These are phyloP conservation scores for Dispira simplex DNA, from an alignment of 192 early-diverging fungal genomes.

Conservation along the genomic window DNA sequence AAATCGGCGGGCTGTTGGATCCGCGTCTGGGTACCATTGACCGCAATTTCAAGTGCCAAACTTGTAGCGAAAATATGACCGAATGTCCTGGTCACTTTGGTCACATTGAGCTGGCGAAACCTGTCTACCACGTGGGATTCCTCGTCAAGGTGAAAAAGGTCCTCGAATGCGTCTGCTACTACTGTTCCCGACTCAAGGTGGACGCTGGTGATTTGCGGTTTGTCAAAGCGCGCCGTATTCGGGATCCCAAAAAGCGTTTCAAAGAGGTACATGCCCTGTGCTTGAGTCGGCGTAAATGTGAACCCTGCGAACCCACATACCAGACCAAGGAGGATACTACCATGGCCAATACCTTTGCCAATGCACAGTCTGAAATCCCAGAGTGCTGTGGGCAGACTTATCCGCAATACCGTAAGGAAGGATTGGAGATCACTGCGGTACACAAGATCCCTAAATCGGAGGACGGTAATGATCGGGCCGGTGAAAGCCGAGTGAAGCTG, in stretches of 20 bases:
- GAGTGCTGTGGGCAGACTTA: not conserved
- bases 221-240: constrained; percentile 38
- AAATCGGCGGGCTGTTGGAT: constrained; percentile 63
- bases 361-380: too few relatives aligned
- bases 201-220: constrained; percentile 58
- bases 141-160: constrained; percentile 91
- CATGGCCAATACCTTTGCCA: too few relatives aligned
- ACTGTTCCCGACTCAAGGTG: constrained; percentile 87
- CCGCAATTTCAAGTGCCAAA: constrained; percentile 92
- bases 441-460: constrained; percentile 13
- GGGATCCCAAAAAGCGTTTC: constrained; percentile 56
- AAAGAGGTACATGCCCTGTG: constrained; percentile 44
- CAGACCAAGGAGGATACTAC: constrained; percentile 22
- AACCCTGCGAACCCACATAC: constrained; percentile 14
- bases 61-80: constrained; percentile 87
- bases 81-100: constrained; percentile 98
- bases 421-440: constrained; percentile 41
- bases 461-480: constrained; percentile 17
- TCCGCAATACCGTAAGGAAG: constrained; percentile 65
- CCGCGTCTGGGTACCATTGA: constrained; percentile 95
- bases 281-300: constrained; percentile 20
- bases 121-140: constrained; percentile 91
- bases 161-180: constrained; percentile 89
- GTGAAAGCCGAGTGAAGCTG: constrained; percentile 44
- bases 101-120: constrained; percentile 89